phyloP scores from a whole-genome alignment of 371 early-diverging fungal genomes.

The Scutellospora calospora region DNA sequence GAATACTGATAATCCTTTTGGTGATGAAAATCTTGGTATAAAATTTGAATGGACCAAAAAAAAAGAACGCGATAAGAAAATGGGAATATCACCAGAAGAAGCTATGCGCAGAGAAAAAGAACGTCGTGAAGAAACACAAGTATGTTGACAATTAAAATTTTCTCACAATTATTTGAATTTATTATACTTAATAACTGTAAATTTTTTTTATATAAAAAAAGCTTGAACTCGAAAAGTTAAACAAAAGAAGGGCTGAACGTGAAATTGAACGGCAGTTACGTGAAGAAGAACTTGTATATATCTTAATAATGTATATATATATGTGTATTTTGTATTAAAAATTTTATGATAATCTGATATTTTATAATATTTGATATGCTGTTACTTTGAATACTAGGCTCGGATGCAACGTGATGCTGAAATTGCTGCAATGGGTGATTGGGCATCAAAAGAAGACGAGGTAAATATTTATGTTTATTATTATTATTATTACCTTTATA shows the following conservation, averaged over 20 bases:
- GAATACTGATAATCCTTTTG: conserved; percentile 83
- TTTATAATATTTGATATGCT: too few relatives aligned
- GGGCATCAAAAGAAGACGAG: conserved; percentile 91
- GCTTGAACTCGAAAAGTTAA: conserved; percentile 83
- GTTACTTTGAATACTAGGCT: conserved; percentile 28
- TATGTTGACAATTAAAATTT: conserved; percentile 1
- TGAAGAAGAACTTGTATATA: conserved; percentile 79
- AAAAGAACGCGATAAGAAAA: conserved; percentile 75
- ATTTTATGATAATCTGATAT: background rate
- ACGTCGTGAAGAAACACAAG: conserved; percentile 73
- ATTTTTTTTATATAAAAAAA: conserved; percentile 43
- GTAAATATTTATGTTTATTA: conserved; percentile 43
- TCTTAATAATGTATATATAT: background rate
- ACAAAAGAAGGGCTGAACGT: conserved; percentile 79
- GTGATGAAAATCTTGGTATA: conserved; percentile 79
- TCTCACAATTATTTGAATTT: background rate
- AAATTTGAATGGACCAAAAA: conserved; percentile 94
- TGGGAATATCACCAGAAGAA: conserved; percentile 66
- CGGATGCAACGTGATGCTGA: conserved; percentile 82
- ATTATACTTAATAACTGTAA: background rate
- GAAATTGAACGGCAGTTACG: conserved; percentile 83
- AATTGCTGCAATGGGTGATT: conserved; percentile 90
- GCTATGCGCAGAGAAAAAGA: conserved; percentile 65
- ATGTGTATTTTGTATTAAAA: background rate
- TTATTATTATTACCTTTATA: background rate